Evolutionary conservation across 1,139 yeast genomes (phyloP), one percentile per base, ranked within the genome.

Genomic region (Hemisphaericaspora xylofermentans): DNA sequence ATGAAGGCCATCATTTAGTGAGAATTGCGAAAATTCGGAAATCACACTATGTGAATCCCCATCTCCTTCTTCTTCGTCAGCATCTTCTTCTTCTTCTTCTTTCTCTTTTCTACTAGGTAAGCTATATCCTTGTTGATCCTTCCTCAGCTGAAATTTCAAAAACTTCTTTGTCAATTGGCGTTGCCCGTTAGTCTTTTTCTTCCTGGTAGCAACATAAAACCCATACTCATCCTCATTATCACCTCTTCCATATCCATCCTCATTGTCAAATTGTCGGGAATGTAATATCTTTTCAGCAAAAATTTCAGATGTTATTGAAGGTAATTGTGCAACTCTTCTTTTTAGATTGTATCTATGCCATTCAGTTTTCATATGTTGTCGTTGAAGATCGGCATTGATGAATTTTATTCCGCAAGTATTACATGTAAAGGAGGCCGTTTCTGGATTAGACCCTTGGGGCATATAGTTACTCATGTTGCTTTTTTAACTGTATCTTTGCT

Each of bases 341-440:
- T 93, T 93, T 58, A 93, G 74, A 58, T 93, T 91, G 61, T 88
- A 93, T 50, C 95, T 75, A 57, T 89, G 97, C 97, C 97, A 91
- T 47, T 91, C 97, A 1, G 96, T 83, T 60, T 88, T 88, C 98
- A 93, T 93, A 57, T 93, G 98, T 43, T 76, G 72, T 53, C 98
- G 74, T 66, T 93, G 98, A 48, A 80, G 74, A 43, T 84, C 89
- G 5, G 95, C 84, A 14, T 83, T 72, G 14, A 83, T 79, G 56
- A 93, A 93, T 45, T 80, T 80, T 46, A 91, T 74, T 8, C 81
- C 83, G 58, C 98, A 93, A 27, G 96, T 85, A 57, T 88, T 86
- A 63, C 98, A 93, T 4, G 97, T 89, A 54, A 78, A 81, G 7
- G 62, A 49, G 0, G 72, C 56, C 15, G 68, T 60, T 43, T 49